These are phyloP conservation scores for Backusella circina DNA, from an alignment of 192 early-diverging fungal species.

Conservation along the genomic window DNA sequence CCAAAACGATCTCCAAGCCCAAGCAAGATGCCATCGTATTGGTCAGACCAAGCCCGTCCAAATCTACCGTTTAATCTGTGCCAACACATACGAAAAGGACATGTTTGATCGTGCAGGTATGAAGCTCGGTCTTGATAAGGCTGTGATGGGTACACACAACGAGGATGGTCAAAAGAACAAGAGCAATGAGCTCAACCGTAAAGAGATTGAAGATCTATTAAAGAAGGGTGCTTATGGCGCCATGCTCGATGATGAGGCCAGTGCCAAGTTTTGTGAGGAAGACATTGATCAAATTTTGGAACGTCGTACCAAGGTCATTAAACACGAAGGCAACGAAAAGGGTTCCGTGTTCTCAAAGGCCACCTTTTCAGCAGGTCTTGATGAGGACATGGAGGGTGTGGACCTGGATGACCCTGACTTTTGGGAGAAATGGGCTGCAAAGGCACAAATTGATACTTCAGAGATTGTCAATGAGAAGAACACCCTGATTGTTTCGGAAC, in stretches of 20 bases:
- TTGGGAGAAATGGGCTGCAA: slow-evolving; percentile 84
- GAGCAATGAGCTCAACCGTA: slow-evolving; percentile 60
- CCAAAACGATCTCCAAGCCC: slow-evolving; percentile 85
- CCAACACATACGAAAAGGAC: slow-evolving; percentile 85
- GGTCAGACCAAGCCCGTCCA: slow-evolving; percentile 85
- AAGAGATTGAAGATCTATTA: slow-evolving; percentile 79
- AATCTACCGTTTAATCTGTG: slow-evolving; percentile 67
- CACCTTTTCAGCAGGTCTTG: slow-evolving; percentile 54
- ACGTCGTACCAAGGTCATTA: slow-evolving; percentile 73
- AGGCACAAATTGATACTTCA: slow-evolving; percentile 65
- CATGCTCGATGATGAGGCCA: slow-evolving; percentile 75
- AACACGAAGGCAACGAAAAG: slow-evolving; percentile 62
- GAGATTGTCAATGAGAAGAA: slow-evolving; percentile 49
- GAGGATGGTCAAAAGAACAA: slow-evolving; percentile 45
- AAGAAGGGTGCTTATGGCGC: slow-evolving; percentile 91
- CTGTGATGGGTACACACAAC: slow-evolving; percentile 53
- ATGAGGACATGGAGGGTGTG: slow-evolving; percentile 46
- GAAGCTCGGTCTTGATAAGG: slow-evolving; percentile 80
- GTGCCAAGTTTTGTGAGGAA: slow-evolving; percentile 75
- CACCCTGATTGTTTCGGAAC: slow-evolving; percentile 65
- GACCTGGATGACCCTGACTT: slow-evolving; percentile 86
- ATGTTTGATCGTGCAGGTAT: slow-evolving; percentile 89
- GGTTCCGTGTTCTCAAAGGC: slow-evolving; percentile 87
- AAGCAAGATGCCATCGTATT: slow-evolving; percentile 79
- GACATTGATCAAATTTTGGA: slow-evolving; percentile 84